These are phyloP conservation scores for Alternaria rosae DNA, from an alignment of 2,329 filamentous ascomycete genomes.

Conservation along the genomic window DNA sequence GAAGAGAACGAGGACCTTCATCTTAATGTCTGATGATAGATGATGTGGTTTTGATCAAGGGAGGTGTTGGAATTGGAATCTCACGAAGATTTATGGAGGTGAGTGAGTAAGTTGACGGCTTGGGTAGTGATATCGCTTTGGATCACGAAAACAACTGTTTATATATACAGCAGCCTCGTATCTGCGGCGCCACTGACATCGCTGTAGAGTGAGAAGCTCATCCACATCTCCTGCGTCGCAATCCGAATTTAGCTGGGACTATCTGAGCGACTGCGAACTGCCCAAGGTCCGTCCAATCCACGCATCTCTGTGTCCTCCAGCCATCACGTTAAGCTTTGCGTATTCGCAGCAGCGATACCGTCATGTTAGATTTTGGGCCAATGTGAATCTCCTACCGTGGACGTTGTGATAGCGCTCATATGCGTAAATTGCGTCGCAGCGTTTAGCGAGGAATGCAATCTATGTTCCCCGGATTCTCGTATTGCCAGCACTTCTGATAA, in stretches of 20 bases:
- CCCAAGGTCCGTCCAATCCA: constrained; percentile 3
- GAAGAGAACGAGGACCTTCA: constrained; percentile 24
- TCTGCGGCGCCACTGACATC: constrained; percentile 17
- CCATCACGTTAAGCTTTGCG: neutral
- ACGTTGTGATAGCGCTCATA: constrained; percentile 16
- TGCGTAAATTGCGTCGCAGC: constrained; percentile 17
- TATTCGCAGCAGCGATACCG: constrained; percentile 12
- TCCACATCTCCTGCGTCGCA: neutral
- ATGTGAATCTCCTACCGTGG: neutral
- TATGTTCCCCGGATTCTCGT: constrained; percentile 18
- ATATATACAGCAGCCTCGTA: constrained; percentile 16
- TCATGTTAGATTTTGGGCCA: neutral
- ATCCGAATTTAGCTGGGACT: constrained; percentile 12
- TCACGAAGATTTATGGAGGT: neutral
- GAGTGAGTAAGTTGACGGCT: neutral
- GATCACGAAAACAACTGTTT: constrained; percentile 8
- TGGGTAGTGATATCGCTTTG: neutral
- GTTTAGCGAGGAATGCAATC: constrained; percentile 22
- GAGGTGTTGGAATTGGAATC: neutral
- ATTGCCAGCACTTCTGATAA: constrained; percentile 6
- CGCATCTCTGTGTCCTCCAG: neutral
- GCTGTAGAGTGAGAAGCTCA: neutral
- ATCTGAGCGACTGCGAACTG: neutral
- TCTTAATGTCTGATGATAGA: constrained; percentile 1
- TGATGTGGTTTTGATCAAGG: neutral